Base-by-base conservation (phyloP, 2,329 filamentous ascomycete species). In the Alternaria gansuensis region DNA sequence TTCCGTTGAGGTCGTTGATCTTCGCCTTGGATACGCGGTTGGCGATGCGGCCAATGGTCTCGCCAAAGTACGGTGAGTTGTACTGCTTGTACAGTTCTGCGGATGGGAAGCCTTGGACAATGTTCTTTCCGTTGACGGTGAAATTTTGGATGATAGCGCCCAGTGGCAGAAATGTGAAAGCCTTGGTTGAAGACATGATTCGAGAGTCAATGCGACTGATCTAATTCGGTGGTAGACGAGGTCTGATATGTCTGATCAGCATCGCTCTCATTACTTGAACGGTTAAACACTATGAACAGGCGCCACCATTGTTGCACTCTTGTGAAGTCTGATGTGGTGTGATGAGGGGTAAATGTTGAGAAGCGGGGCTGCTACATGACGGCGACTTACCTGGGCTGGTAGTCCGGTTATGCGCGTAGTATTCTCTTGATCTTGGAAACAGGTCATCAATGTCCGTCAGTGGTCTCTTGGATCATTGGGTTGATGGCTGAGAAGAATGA, bases 31-130 rank as follows among this genome's bases (percentile, higher is more conserved):
- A 85, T 75, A 97, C 87, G 57, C 94, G 89, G 81, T 98, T 98
- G 61, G 93, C 85, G 29, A 87, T 83, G 37, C 86, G 91, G 54
- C 95, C 95, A 75, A 98, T 97, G 43, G 92, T 98, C 77, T 94
- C 93, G 64, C 95, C 94, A 75, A 97, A 98, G 82, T 88, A 93
- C 2, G 91, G 88, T 10, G 79, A 81, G 80, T 95, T 94, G 82
- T 93, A 64, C 67, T 86, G 80, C 65, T 85, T 85, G 81, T 97
- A 97, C 60, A 89, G 86, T 43, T 90, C 87, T 52, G 90, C 85
- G 13, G 84, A 88, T 17, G 90, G 86, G 80, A 97, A 97, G 52
- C 89, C 88, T 68, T 95, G 90, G 23, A 97, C 93, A 66, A 99
- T 95, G 81, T 97, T 95, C 75, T 86, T 82, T 64, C 87, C 90